Evolutionary conservation across 2,329 filamentous ascomycete genomes (phyloP).

Genomic region (Knufia fluminis): DNA sequence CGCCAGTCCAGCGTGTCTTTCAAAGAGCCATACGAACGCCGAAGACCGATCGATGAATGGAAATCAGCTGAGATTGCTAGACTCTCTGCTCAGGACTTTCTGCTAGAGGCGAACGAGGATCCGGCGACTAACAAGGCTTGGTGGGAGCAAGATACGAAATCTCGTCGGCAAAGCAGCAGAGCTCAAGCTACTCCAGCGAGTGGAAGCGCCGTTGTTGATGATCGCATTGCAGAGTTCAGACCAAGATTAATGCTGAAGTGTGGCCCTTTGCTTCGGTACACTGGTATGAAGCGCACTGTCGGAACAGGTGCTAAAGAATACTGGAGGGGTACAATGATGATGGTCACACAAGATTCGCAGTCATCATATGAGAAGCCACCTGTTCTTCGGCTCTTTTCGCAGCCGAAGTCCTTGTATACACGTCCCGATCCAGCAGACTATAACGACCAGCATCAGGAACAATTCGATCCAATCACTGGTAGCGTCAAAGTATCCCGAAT

Average conservation of each 20-base stretch:
- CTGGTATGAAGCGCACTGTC: conserved; percentile 58
- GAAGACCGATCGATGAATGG: conserved; percentile 52
- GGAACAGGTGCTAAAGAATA: conserved; percentile 46
- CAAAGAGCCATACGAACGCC: conserved; percentile 38
- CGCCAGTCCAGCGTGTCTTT: conserved; percentile 36
- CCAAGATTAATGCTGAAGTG: conserved; percentile 80
- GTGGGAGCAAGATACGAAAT: conserved; percentile 60
- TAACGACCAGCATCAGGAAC: conserved; percentile 60
- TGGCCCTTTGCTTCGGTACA: conserved; percentile 82
- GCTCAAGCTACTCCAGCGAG: conserved; percentile 41
- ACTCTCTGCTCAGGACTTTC: conserved; percentile 50
- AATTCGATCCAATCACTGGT: conserved; percentile 81
- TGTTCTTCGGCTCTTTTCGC: conserved; percentile 72
- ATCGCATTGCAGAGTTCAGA: conserved; percentile 48
- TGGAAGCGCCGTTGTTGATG: conserved; percentile 15
- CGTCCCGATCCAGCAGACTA: conserved; percentile 63
- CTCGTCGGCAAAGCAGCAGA: conserved; percentile 36
- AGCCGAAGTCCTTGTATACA: conserved; percentile 72
- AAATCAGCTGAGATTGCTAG: conserved; percentile 56
- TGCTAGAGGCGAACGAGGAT: conserved; percentile 37
- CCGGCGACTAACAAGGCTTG: conserved; percentile 53
- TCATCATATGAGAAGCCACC: conserved; percentile 76
- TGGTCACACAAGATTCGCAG: conserved; percentile 76
- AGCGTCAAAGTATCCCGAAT: conserved; percentile 76
- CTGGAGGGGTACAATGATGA: conserved; percentile 92